Evolutionary conservation across 73 alveolate species (phyloP), one percentile per base, ranked within the genome.

Genomic region (Durusdinium trenchii): DNA sequence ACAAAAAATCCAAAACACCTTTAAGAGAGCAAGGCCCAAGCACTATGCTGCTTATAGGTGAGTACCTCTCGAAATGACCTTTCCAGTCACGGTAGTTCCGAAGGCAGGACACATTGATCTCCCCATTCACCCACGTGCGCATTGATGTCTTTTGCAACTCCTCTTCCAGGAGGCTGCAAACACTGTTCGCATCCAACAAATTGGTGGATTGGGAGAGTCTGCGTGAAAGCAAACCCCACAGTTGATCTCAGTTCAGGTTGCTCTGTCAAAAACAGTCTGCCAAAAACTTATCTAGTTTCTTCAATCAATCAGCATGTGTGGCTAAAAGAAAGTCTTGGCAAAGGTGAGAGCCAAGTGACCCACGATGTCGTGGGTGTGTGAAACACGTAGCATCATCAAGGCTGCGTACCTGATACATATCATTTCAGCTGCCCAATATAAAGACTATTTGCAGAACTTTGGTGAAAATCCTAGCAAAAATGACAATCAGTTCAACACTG

Each of bases 141-240:
- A 83, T 35, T 18, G 75, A 48, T 26, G 94, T 71, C 75, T 50
- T 23, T 35, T 18, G 5, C 46, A 83, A 51, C 57, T 83, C 94
- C 6, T 30, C 50, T 83, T 48, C 51, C 16, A 83, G 6, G 50
- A 83, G 26, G 73, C n/a, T 38, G 18, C 6, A 30, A 30, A 35
- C 94, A n/a, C 71, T 43, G n/a, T 47, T 23, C 7, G 94, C 75
- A 36, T 83, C 94, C 35, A 83, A 48, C 75, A 83, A 6, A 6
- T 1, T 12, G 10, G 69, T 14, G 35, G 7, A 9, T 18, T 48
- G 45, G n/a, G 75, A 23, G 75, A 83, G 45, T 18, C 94, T 30
- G 1, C 94, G 69, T 16, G 46, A 18, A n/a, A 83, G 50, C 75
- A 83, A n/a, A 16, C 94, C 94, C 94, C 94, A 83, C 10, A 83